Conservation (phyloP, 176 grass and related monocot species). For the Carex scoparia region DNA sequence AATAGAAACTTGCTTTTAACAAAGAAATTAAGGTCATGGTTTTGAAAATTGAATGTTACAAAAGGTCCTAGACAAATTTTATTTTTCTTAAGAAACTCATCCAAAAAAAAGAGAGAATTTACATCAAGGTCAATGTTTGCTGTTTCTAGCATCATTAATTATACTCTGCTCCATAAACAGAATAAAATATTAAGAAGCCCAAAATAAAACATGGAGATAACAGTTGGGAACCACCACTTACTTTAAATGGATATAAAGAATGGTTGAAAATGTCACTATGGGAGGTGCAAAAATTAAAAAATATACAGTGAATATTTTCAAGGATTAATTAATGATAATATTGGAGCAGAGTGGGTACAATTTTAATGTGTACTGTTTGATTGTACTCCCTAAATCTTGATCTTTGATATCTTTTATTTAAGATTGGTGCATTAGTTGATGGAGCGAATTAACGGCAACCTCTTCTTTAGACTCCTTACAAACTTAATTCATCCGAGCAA, state of each 20-base stretch:
- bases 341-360: no score
- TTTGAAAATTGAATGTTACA: background rate
- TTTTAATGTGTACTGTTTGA: no score
- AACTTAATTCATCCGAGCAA: no score
- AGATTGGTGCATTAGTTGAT: no score
- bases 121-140: background rate
- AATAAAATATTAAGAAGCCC: background rate
- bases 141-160: background rate
- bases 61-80: background rate
- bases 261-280: background rate
- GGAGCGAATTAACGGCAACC: no score
- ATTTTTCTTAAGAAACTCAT: background rate
- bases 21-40: background rate
- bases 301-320: background rate
- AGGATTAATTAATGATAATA: background rate
- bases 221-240: background rate
- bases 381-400: no score
- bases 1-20: background rate
- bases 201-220: background rate
- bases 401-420: no score
- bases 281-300: background rate
- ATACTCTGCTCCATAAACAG: background rate
- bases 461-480: no score
- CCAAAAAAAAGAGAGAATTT: background rate
- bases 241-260: background rate